A percentile compares a stretch with the other conserved stretches of the same genome.
phyloP scores from a whole-genome alignment of 176 grass and related monocot species.

The Cenchrus americanus region DNA sequence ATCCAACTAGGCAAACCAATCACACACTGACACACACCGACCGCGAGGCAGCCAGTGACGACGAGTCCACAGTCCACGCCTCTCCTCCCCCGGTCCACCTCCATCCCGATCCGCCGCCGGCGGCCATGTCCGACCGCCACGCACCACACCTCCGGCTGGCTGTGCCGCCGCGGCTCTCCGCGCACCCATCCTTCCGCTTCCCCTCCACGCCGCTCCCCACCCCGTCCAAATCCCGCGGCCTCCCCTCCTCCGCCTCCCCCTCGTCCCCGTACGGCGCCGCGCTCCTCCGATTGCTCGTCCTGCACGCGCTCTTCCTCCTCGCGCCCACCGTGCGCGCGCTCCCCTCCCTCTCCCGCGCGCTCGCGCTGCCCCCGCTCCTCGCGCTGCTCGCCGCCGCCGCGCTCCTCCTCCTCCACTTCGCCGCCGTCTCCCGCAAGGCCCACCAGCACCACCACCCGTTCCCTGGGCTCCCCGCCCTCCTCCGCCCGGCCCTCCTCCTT shows the following conservation, averaged over 20 bases:
- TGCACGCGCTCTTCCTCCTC: conserved; percentile 63
- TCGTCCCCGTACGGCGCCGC: conserved; percentile 53
- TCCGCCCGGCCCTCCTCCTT: conserved; percentile 53
- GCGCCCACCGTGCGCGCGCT: conserved; percentile 44
- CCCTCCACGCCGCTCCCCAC: conserved; percentile 54
- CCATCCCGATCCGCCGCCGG: not conserved
- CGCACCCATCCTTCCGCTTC: conserved; percentile 44
- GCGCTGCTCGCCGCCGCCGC: conserved; percentile 51
- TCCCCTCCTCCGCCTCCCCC: conserved; percentile 25
- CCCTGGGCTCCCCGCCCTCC: conserved; percentile 41
- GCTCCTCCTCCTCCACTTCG: conserved; percentile 46
- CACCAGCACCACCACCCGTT: conserved; percentile 48
- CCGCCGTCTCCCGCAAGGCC: conserved; percentile 4
- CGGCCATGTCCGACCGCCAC: conserved; percentile 38
- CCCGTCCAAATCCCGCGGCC: conserved; percentile 52
- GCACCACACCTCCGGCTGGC: conserved; percentile 55
- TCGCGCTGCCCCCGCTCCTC: conserved; percentile 46
- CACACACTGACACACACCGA: not conserved
- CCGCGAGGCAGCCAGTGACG: not conserved
- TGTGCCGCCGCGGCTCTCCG: conserved; percentile 50
- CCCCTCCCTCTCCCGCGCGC: conserved; percentile 38
- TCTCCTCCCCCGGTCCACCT: not conserved
- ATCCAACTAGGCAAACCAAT: too few species aligned
- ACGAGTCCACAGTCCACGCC: not conserved
- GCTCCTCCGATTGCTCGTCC: conserved; percentile 56